Conservation (phyloP, 441 rosid genomes). For the Croton laevigatus region DNA sequence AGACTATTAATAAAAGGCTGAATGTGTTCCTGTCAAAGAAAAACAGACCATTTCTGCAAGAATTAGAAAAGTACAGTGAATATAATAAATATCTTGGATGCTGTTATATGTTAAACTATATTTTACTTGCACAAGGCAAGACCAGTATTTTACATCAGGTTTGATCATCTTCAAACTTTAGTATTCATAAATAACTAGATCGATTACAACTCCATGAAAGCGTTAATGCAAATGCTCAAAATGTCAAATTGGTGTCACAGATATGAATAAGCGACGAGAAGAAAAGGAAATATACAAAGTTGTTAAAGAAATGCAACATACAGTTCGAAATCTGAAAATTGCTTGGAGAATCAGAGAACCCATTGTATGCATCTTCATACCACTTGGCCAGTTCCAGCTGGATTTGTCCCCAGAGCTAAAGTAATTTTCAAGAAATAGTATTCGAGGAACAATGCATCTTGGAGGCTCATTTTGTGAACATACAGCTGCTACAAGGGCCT, state of each 20-base stretch:
- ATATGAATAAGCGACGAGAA: constrained; percentile 10
- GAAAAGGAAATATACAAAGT: constrained; percentile 1
- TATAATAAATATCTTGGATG: too few relatives aligned
- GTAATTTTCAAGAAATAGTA: constrained; percentile 79
- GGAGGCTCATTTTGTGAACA: constrained; percentile 54
- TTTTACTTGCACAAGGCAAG: background rate
- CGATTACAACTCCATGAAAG: background rate
- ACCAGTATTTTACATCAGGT: background rate
- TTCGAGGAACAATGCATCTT: constrained; percentile 51
- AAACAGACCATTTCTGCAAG: constrained; percentile 2
- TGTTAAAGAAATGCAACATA: constrained; percentile 35
- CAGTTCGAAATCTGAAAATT: constrained; percentile 69
- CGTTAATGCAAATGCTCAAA: background rate
- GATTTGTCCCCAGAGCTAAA: constrained; percentile 52
- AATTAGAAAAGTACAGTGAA: background rate
- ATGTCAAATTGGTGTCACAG: background rate
- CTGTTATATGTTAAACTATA: background rate
- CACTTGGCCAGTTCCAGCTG: constrained; percentile 71
- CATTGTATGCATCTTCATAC: constrained; percentile 66
- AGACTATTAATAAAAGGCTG: constrained; percentile 66
- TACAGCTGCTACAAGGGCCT: constrained; percentile 71
- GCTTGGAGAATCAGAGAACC: constrained; percentile 90
- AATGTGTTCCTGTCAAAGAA: constrained; percentile 56
- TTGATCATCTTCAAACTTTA: background rate
- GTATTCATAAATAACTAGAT: background rate